Base-by-base conservation (phyloP, 106 monocot species). In the Triglochin maritima region DNA sequence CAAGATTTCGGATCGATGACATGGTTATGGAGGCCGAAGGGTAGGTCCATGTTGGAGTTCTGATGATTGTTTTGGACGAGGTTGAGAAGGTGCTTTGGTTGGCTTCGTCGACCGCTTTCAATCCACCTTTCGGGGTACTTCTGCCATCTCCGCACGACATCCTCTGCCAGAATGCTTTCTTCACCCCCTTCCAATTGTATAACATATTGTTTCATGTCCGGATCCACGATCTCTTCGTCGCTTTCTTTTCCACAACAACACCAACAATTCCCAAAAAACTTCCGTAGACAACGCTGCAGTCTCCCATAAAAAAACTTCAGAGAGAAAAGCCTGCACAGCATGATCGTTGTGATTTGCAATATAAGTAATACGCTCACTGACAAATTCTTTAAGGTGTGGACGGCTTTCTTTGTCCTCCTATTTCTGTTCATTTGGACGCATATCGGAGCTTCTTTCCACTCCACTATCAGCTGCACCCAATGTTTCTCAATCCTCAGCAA, bases 391-490 rank as follows among this genome's bases (percentile, higher is more conserved):
- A 55, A 8, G 8, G 9, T 50, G 4, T 48, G 63, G 4, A 50
- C 56, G 6, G n/a, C 17, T 43, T 6, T 67, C 59, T 50, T 74
- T 9, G 13, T 43, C 50, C 6, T 3, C 59, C n/a, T n/a, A 6
- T 59, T 41, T 3, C 55, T 9, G 16, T 44, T 56, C 49, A 56
- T 17, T 3, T 64, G 54, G 9, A 11, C 43, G 44, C 66, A 16
- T n/a, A n/a, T n/a, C 12, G 66, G 67, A 17, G 57, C 14, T 41
- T 65, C 59, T 52, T 54, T 74, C 67, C 74, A 74, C 9, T 74
- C 58, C 7, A 43, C 17, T 9, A 74, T 49, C 46, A 9, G 13
- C 43, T 74, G 67, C 5, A 67, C 44, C 67, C 74, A 74, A 43
- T 67, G 57, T 13, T 49, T 59, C 59, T 74, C 74, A 4, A 74